These are phyloP conservation scores for Fonsecaea erecta DNA, from an alignment of 2,329 filamentous ascomycete species.

Conservation along the genomic window DNA sequence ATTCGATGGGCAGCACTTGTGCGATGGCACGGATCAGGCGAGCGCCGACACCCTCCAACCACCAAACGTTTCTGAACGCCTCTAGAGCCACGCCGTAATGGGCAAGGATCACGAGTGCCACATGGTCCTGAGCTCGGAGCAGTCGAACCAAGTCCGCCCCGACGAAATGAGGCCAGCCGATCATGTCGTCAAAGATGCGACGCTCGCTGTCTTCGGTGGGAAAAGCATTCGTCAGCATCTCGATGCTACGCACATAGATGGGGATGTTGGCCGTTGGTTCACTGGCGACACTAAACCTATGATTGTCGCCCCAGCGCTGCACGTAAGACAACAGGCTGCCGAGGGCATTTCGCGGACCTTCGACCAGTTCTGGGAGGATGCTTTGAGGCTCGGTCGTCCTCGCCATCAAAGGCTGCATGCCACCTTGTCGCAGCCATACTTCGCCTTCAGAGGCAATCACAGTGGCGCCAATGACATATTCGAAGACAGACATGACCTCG, in stretches of 20 bases:
- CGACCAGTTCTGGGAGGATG: neutral
- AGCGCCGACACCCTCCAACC: slow-evolving; percentile 8
- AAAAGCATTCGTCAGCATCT: slow-evolving; percentile 14
- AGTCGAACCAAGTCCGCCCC: slow-evolving; percentile 10
- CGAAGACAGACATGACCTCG: slow-evolving; percentile 5
- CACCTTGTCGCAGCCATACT: slow-evolving; percentile 5
- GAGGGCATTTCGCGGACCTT: slow-evolving; percentile 1
- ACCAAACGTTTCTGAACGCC: slow-evolving; percentile 5
- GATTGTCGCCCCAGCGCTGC: neutral
- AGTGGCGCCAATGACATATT: slow-evolving; percentile 14
- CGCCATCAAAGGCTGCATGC: slow-evolving; percentile 3
- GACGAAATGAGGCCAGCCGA: slow-evolving; percentile 11
- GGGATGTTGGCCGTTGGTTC: neutral
- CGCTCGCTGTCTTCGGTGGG: slow-evolving; percentile 2
- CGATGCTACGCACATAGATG: slow-evolving; percentile 13
- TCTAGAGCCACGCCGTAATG: slow-evolving; percentile 13
- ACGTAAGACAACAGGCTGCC: slow-evolving; percentile 2
- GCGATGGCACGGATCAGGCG: slow-evolving; percentile 5
- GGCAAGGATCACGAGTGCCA: slow-evolving; percentile 12
- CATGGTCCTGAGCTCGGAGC: slow-evolving; percentile 7
- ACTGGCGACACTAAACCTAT: neutral
- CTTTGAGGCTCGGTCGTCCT: slow-evolving; percentile 4
- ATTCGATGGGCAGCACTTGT: neutral
- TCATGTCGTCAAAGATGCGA: slow-evolving; percentile 13
- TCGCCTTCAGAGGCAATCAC: slow-evolving; percentile 8